A percentile compares a stretch with the other conserved stretches of the same genome.
These are phyloP conservation scores for Colletotrichum magnum DNA, from an alignment of 2,329 filamentous ascomycete species.

Conservation along the genomic window DNA sequence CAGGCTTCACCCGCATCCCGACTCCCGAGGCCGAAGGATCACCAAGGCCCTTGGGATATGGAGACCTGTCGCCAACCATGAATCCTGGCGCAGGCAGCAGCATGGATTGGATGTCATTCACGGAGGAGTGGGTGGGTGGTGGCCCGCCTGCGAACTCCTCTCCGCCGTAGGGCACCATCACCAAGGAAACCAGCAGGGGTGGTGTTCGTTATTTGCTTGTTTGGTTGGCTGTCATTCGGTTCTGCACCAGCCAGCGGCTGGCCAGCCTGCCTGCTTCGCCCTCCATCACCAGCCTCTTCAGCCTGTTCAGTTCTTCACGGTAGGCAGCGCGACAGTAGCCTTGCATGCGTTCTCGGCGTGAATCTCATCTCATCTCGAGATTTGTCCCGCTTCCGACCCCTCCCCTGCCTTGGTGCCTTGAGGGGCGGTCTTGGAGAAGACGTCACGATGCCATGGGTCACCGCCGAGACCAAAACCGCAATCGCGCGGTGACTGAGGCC, in stretches of 20 bases:
- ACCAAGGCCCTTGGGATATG: slow-evolving; percentile 22
- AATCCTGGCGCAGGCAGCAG: slow-evolving; percentile 34
- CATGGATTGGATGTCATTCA: slow-evolving; percentile 39
- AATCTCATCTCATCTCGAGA: slow-evolving; percentile 35
- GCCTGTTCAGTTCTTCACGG: slow-evolving; percentile 34
- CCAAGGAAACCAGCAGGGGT: slow-evolving; percentile 29
- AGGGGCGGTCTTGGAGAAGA: slow-evolving; percentile 6
- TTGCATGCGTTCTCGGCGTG: slow-evolving; percentile 34
- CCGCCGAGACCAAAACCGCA: not conserved
- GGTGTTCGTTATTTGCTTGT: not conserved
- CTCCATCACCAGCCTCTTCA: not conserved
- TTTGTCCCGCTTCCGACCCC: slow-evolving; percentile 13
- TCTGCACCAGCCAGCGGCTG: not conserved
- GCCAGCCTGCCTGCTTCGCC: not conserved
- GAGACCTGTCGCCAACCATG: not conserved
- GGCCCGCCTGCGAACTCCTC: slow-evolving; percentile 25
- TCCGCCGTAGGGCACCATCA: slow-evolving; percentile 24
- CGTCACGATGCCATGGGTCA: slow-evolving; percentile 4
- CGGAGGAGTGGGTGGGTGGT: not conserved
- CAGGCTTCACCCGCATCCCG: slow-evolving; percentile 15
- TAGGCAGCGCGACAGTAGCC: slow-evolving; percentile 28
- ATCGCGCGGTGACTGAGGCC: slow-evolving; percentile 4
- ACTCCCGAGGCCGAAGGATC: slow-evolving; percentile 19
- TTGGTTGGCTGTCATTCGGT: slow-evolving; percentile 3
- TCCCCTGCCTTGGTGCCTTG: not conserved